These are phyloP conservation scores for Eragrostis nindensis DNA, from an alignment of 176 grass and related monocot species.

Conservation along the genomic window DNA sequence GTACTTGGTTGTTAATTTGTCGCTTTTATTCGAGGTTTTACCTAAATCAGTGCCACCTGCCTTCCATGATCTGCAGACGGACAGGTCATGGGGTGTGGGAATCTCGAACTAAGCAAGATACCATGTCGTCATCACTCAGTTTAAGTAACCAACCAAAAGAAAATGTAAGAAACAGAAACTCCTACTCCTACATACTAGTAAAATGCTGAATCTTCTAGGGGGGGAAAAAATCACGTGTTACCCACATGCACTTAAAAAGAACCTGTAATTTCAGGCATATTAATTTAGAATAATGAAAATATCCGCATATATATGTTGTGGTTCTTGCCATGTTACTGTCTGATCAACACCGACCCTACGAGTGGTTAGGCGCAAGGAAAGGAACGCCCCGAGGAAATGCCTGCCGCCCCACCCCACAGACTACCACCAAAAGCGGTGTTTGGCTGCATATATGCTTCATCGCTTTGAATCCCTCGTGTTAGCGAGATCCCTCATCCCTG, in stretches of 20 bases:
- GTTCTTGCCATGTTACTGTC: slow-evolving; percentile 8
- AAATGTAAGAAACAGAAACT: background rate
- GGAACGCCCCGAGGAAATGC: slow-evolving; percentile 27
- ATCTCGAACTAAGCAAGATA: slow-evolving; percentile 30
- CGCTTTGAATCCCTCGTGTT: slow-evolving; percentile 13
- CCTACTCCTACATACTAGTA: no score
- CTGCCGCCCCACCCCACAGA: background rate
- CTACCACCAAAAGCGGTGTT: slow-evolving; percentile 20
- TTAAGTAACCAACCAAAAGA: background rate
- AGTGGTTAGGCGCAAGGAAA: slow-evolving; percentile 41
- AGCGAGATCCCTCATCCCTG: background rate
- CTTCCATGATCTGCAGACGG: slow-evolving; percentile 9
- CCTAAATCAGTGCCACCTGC: slow-evolving; percentile 21
- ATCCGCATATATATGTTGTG: background rate
- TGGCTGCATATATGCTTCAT: background rate
- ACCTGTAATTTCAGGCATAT: background rate
- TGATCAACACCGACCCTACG: slow-evolving; percentile 7
- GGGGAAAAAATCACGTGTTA: background rate
- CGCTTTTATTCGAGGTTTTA: background rate
- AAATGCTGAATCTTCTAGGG: no score
- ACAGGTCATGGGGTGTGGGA: slow-evolving; percentile 3
- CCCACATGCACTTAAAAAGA: background rate
- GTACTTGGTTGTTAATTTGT: slow-evolving; percentile 25
- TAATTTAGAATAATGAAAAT: background rate
- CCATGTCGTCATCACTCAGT: slow-evolving; percentile 6